Percentiles rank a stretch among this genome's conserved stretches.
Conservation (phyloP, 176 grass and related monocot genomes). For the Lolium multiflorum region DNA sequence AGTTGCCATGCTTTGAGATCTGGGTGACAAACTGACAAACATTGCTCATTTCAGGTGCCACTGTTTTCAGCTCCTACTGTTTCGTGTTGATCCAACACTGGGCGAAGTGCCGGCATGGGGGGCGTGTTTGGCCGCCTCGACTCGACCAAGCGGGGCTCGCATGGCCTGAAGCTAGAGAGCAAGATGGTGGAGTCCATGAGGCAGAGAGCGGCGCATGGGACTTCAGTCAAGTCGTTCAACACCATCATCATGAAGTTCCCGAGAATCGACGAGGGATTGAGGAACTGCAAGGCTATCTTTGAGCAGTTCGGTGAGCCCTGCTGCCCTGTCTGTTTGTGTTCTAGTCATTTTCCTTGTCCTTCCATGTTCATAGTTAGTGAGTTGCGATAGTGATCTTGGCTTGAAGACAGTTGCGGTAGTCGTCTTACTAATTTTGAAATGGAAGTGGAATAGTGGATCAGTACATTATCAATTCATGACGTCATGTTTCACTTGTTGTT, state of each 20-base stretch:
- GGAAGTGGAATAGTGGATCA: neutral
- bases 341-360: neutral
- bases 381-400: neutral
- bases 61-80: slow-evolving; percentile 22
- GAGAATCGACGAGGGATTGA: slow-evolving; percentile 80
- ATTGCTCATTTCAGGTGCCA: slow-evolving; percentile 9
- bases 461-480: neutral
- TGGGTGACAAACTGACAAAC: neutral
- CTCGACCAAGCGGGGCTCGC: slow-evolving; percentile 27
- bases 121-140: slow-evolving; percentile 66
- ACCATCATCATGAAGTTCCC: slow-evolving; percentile 90
- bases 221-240: slow-evolving; percentile 76
- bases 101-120: slow-evolving; percentile 59
- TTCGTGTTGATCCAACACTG: neutral
- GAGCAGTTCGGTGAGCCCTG: slow-evolving; percentile 83
- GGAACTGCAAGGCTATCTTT: slow-evolving; percentile 92
- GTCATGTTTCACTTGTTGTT: neutral
- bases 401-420: neutral
- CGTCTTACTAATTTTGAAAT: neutral
- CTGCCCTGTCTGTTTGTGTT: neutral
- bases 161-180: slow-evolving; percentile 66
- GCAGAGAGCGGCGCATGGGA: slow-evolving; percentile 67
- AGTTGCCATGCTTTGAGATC: neutral
- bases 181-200: slow-evolving; percentile 92
- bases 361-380: neutral